Evolutionary conservation across 176 grass and related monocot species (phyloP), one percentile per base, ranked within the genome.

Genomic region (Bolboschoenus planiculmis): DNA sequence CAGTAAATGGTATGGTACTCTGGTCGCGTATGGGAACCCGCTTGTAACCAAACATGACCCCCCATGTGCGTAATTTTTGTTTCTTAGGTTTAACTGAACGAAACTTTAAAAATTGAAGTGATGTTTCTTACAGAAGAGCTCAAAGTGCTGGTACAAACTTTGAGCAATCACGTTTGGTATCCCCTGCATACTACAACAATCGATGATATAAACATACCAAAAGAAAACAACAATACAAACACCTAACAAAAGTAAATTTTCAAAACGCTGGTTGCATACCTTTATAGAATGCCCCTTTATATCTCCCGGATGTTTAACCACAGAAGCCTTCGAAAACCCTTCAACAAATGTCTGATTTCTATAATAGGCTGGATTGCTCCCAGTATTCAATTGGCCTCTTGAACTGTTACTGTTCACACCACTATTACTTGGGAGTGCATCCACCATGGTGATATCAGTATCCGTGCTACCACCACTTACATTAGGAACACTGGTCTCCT

Each of bases 311-410:
- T 91, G 82, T 86, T 95, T 99, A 53, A 99, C 89, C 60, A 99
- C 88, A 74, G 96, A 99, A 88, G 96, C 90, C 87, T 99, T 99
- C 33, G 96, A 93, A 81, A 99, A 91, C 82, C 93, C 96, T 62
- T 99, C 96, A 46, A 95, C 96, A 89, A 99, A 95, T 50, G 91
- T 99, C 63, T 87, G 83, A 56, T 93, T 91, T 88, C 87, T 85
- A 47, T 81, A 93, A 88, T 83, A 90, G 81, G 89, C 21, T 84
- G 91, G 85, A 89, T 90, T 99, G 65, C 30, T 46, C 72, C 85
- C 79, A 72, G 62, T 78, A 64, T 84, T 50, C 21, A 27, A 7
- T 74, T 56, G 67, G 15, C 48, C 37, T 16, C 39, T 63, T 29
- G 21, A 83, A 63, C 43, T 78, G 56, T 71, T 93, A 85, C 56